phyloP scores from a whole-genome alignment of 2,329 filamentous ascomycete genomes.

The Aureobasidium sp. region DNA sequence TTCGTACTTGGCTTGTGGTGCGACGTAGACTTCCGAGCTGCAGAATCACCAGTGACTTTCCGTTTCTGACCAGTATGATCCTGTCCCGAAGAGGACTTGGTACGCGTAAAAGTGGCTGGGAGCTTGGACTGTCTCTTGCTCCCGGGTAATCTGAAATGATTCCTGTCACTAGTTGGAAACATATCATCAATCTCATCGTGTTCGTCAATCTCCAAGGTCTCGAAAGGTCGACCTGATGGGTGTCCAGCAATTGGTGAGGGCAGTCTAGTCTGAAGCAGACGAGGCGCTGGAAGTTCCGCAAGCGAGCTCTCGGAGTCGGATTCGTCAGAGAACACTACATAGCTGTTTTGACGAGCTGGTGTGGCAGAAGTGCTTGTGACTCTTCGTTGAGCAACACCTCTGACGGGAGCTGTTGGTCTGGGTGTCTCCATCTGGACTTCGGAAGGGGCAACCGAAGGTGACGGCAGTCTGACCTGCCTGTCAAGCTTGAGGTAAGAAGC shows the following conservation, averaged over 20 bases:
- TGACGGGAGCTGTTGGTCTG: constrained; percentile 16
- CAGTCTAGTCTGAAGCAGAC: constrained; percentile 11
- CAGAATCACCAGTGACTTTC: background rate
- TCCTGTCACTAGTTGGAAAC: constrained; percentile 22
- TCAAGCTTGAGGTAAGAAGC: constrained; percentile 44
- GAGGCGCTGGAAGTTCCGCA: constrained; percentile 14
- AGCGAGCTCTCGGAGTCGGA: constrained; percentile 21
- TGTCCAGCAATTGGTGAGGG: background rate
- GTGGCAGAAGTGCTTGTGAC: background rate
- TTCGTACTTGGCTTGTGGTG: background rate
- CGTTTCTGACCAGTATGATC: background rate
- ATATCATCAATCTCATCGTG: constrained; percentile 38
- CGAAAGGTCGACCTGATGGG: constrained; percentile 14
- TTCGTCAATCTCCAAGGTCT: constrained; percentile 35
- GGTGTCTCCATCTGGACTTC: background rate
- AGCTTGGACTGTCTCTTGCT: constrained; percentile 30
- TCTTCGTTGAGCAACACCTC: constrained; percentile 22
- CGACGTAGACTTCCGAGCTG: background rate
- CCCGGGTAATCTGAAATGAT: constrained; percentile 15
- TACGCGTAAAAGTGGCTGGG: constrained; percentile 26
- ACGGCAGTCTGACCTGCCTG: constrained; percentile 21
- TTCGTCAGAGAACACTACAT: constrained; percentile 29
- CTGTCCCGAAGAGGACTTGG: background rate
- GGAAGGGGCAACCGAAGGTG: background rate
- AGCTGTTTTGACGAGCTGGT: background rate